phyloP scores from a whole-genome alignment of 2,329 filamentous ascomycete genomes.

The Fonsecaea pugnacius region DNA sequence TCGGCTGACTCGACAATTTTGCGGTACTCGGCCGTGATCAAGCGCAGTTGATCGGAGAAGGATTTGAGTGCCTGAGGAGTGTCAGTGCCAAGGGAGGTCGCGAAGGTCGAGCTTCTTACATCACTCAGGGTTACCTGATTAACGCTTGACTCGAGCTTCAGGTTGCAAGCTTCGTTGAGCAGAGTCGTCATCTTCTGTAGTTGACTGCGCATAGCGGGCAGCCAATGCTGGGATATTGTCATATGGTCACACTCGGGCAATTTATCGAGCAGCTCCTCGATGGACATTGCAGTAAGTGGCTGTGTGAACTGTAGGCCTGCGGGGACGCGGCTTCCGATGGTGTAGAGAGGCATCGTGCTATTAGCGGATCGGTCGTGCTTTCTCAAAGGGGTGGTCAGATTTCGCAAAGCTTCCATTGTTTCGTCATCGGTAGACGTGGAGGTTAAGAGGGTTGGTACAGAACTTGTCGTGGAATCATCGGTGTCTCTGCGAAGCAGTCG shows the following conservation, averaged over 20 bases:
- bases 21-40: constrained; percentile 27
- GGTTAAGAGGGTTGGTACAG: constrained; percentile 20
- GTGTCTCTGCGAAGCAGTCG: constrained; percentile 26
- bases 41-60: constrained; percentile 23
- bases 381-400: constrained; percentile 26
- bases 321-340: constrained; percentile 19
- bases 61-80: constrained; percentile 23
- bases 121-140: constrained; percentile 20
- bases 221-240: constrained; percentile 26
- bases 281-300: constrained; percentile 30
- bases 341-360: constrained; percentile 23
- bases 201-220: constrained; percentile 30
- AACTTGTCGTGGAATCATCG: constrained; percentile 23
- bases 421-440: constrained; percentile 25
- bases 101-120: constrained; percentile 1
- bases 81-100: constrained; percentile 13
- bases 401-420: constrained; percentile 29
- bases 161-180: constrained; percentile 24
- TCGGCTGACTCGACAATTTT: constrained; percentile 31
- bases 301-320: constrained; percentile 22
- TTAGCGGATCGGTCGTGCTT: constrained; percentile 27
- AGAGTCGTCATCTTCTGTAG: constrained; percentile 25
- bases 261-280: constrained; percentile 31
- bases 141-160: constrained; percentile 25
- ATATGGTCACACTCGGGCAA: constrained; percentile 20